Conservation (phyloP, 2,329 filamentous ascomycete species). For the Colletotrichum camelliae region DNA sequence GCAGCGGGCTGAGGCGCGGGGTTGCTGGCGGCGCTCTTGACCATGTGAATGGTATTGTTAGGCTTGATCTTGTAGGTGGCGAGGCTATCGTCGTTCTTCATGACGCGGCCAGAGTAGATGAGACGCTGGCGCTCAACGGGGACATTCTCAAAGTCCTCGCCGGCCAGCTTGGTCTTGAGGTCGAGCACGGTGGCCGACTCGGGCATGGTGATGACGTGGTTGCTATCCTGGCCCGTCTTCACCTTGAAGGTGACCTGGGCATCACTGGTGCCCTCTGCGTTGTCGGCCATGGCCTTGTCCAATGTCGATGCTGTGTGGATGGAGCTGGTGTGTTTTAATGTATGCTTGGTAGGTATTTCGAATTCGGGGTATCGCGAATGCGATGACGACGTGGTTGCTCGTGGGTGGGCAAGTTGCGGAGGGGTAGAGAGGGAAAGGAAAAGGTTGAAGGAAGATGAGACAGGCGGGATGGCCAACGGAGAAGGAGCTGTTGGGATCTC, state of each 20-base stretch:
- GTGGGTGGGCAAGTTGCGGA: not conserved
- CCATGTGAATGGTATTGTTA: slow-evolving; percentile 93
- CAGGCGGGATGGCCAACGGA: not conserved
- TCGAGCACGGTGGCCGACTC: slow-evolving; percentile 80
- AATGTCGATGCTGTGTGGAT: not conserved
- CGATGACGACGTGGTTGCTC: not conserved
- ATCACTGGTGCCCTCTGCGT: slow-evolving; percentile 65
- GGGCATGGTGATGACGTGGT: slow-evolving; percentile 81
- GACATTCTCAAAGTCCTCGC: slow-evolving; percentile 82
- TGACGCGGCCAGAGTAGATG: slow-evolving; percentile 95
- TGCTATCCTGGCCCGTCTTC: slow-evolving; percentile 92
- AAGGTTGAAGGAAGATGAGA: not conserved
- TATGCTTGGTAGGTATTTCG: not conserved
- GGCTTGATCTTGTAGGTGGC: slow-evolving; percentile 92
- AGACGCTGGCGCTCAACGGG: slow-evolving; percentile 88
- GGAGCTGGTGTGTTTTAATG: not conserved
- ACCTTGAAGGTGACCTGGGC: slow-evolving; percentile 92
- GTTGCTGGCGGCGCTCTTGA: slow-evolving; percentile 95
- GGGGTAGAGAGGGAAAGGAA: not conserved
- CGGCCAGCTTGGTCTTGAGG: slow-evolving; percentile 87
- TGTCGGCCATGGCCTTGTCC: slow-evolving; percentile 65
- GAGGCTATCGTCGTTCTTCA: slow-evolving; percentile 92
- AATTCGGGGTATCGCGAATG: not conserved
- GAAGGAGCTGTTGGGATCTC: slow-evolving; percentile 2
- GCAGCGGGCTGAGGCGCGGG: slow-evolving; percentile 49